Percentiles rank a stretch among this genome's conserved stretches.
phyloP scores from a whole-genome alignment of 371 early-diverging fungal species.

The Mucor indicus region DNA sequence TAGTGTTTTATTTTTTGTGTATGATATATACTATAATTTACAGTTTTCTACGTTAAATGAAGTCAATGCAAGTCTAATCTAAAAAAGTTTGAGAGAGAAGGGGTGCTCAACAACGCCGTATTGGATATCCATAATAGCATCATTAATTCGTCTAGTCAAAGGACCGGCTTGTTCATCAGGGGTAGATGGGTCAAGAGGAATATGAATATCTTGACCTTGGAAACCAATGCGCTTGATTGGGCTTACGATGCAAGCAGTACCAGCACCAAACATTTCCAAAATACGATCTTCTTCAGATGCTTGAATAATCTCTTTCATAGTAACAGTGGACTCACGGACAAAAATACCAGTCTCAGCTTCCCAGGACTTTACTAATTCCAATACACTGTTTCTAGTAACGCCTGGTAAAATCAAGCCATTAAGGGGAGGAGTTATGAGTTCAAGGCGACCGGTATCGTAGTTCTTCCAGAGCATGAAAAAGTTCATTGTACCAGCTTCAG shows the following conservation, averaged over 20 bases:
- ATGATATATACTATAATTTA: too few relatives aligned
- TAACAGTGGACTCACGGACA: conserved; percentile 76
- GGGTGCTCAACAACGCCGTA: conserved; percentile 73
- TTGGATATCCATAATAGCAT: conserved; percentile 86
- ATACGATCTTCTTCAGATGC: conserved; percentile 69
- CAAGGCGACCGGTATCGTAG: conserved; percentile 60
- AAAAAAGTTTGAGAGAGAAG: conserved; percentile 39
- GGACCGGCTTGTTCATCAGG: conserved; percentile 78
- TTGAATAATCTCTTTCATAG: conserved; percentile 72
- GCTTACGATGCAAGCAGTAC: conserved; percentile 90
- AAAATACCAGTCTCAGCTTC: conserved; percentile 62
- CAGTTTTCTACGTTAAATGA: too few relatives aligned
- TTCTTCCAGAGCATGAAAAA: conserved; percentile 82
- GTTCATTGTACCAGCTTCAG: conserved; percentile 96
- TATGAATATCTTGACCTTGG: conserved; percentile 52
- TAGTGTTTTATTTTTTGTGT: too few relatives aligned
- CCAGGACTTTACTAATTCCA: conserved; percentile 74
- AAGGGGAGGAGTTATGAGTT: conserved; percentile 89
- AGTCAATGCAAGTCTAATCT: too few relatives aligned
- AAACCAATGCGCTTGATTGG: conserved; percentile 83
- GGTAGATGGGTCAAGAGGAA: conserved; percentile 82
- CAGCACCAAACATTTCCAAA: conserved; percentile 83
- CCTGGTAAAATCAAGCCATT: conserved; percentile 94
- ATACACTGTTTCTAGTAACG: conserved; percentile 87
- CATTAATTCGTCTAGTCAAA: conserved; percentile 71